Percentiles rank a stretch among this genome's conserved stretches.
These are phyloP conservation scores for Erodium chrysanthum DNA, from an alignment of 441 rosid species.

Conservation along the genomic window DNA sequence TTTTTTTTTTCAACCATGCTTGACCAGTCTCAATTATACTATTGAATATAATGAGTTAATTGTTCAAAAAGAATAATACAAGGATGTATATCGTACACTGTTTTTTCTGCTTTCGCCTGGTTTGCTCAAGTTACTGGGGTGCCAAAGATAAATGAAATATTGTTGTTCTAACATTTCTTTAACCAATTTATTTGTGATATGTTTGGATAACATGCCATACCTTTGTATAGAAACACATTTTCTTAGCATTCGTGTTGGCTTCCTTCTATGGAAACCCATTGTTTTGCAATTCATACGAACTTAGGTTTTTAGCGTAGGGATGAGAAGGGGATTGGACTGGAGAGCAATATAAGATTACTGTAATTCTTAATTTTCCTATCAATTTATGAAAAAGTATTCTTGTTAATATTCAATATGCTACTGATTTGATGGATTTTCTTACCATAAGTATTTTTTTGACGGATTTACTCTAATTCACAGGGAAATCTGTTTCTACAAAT, in stretches of 20 bases:
- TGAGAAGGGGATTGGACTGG: slow-evolving; percentile 6
- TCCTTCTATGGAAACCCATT: background rate
- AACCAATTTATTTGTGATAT: background rate
- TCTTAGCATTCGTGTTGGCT: background rate
- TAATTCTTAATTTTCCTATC: background rate
- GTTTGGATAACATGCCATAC: background rate
- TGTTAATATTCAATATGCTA: background rate
- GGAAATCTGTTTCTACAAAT: slow-evolving; percentile 27
- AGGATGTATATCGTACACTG: background rate
- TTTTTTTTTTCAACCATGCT: background rate
- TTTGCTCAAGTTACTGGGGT: background rate
- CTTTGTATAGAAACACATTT: background rate
- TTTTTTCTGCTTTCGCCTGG: too few relatives aligned
- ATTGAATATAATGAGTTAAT: background rate
- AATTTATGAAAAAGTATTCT: too few relatives aligned
- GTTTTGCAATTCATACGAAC: background rate
- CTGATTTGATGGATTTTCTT: background rate
- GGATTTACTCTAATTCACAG: slow-evolving; percentile 29
- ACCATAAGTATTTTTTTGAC: slow-evolving; percentile 4
- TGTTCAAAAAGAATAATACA: background rate
- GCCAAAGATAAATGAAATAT: background rate
- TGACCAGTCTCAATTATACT: background rate
- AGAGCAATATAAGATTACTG: background rate
- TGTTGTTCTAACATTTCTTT: background rate
- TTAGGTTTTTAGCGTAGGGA: background rate